Conservation (phyloP, 306 rosid genomes). For the Sechiopsis laciniata region DNA sequence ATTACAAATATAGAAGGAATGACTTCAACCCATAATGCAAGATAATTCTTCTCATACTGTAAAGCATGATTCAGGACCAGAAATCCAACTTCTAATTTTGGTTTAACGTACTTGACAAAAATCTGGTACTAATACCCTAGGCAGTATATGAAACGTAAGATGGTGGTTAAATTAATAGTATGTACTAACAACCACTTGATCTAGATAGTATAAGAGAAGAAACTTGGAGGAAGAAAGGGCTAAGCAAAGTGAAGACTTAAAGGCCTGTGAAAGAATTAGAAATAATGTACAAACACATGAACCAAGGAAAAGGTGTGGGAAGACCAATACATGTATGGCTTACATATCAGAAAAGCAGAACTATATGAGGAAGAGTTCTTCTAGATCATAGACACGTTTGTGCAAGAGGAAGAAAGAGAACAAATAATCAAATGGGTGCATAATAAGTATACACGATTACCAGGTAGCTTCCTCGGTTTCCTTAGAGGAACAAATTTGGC, state of each 20-base stretch:
- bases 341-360: too few relatives aligned
- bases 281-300: too few relatives aligned
- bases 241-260: background rate
- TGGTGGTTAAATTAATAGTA: too few relatives aligned
- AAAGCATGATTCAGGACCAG: background rate
- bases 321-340: too few relatives aligned
- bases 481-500: slow-evolving; percentile 91
- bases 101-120: background rate
- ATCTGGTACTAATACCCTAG: background rate
- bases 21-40: background rate
- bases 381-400: background rate
- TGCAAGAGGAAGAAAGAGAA: background rate
- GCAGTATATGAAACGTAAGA: background rate
- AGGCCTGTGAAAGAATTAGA: too few relatives aligned
- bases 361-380: too few relatives aligned
- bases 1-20: background rate
- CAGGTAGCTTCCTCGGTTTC: slow-evolving; percentile 85
- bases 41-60: background rate
- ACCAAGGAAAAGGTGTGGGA: too few relatives aligned
- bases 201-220: background rate
- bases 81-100: background rate
- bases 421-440: background rate
- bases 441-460: slow-evolving; percentile 31
- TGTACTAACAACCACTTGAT: background rate
- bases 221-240: slow-evolving; percentile 1